Percentiles rank a stretch among this genome's conserved stretches.
Conservation (phyloP, 2,329 filamentous ascomycete species). For the Claviceps quebecensis region DNA sequence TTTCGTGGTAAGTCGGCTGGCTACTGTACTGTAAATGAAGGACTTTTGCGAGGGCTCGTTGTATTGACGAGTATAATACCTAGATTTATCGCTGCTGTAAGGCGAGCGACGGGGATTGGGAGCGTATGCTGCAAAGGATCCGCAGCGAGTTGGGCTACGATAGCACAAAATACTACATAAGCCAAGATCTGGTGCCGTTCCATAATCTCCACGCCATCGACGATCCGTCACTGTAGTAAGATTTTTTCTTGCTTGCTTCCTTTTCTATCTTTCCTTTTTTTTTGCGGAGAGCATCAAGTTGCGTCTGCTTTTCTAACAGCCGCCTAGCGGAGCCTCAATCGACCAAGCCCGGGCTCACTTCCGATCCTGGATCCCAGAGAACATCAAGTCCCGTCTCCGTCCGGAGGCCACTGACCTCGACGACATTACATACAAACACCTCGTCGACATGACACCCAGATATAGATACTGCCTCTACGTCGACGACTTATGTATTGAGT, state of each 20-base stretch:
- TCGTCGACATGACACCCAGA: background rate
- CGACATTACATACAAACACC: background rate
- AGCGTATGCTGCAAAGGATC: background rate
- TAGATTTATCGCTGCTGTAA: constrained; percentile 1
- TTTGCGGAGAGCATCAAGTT: no score
- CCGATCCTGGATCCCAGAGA: constrained; percentile 1
- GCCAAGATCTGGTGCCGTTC: background rate
- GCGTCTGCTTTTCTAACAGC: background rate
- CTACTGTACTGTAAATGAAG: no score
- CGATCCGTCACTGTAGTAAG: background rate
- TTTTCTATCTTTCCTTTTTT: no score
- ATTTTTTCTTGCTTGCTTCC: background rate
- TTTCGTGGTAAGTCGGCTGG: background rate
- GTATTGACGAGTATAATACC: background rate
- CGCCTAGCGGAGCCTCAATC: background rate
- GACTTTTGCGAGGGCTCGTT: background rate
- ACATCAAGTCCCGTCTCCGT: background rate
- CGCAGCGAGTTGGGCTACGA: background rate
- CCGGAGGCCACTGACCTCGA: background rate
- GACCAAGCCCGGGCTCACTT: constrained; percentile 2
- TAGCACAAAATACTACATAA: background rate
- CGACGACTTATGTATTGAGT: background rate
- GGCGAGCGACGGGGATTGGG: background rate
- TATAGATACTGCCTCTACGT: constrained; percentile 1
- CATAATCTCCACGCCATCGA: constrained; percentile 1